Conservation (phyloP, 768 basidiomycete genomes). For the Tylopilus subfusipes region DNA sequence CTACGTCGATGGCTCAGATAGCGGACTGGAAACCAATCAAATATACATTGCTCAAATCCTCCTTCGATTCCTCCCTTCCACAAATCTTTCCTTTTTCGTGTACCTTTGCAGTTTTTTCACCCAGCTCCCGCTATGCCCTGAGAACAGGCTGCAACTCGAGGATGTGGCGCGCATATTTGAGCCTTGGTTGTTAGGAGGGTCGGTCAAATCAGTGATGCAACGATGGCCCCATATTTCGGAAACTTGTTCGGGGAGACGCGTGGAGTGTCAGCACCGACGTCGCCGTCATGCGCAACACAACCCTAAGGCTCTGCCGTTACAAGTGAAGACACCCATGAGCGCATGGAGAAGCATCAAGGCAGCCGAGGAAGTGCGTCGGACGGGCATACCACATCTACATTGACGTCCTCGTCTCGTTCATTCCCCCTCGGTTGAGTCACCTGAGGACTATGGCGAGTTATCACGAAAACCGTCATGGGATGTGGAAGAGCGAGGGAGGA, state of each 20-base stretch:
- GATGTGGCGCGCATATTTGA: slow-evolving; percentile 48
- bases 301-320: neutral
- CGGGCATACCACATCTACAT: slow-evolving; percentile 1
- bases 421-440: slow-evolving; percentile 8
- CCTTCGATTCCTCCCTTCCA: slow-evolving; percentile 45
- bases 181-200: slow-evolving; percentile 37
- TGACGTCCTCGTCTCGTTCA: slow-evolving; percentile 14
- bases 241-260: slow-evolving; percentile 24
- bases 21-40: slow-evolving; percentile 31
- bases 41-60: slow-evolving; percentile 44
- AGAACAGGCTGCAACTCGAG: slow-evolving; percentile 44
- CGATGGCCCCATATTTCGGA: slow-evolving; percentile 29
- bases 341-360: slow-evolving; percentile 15
- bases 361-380: slow-evolving; percentile 1
- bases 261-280: slow-evolving; percentile 18
- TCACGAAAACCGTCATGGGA: slow-evolving; percentile 10
- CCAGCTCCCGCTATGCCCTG: slow-evolving; percentile 48
- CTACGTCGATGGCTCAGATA: slow-evolving; percentile 13
- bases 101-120: slow-evolving; percentile 50
- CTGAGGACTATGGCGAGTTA: slow-evolving; percentile 5
- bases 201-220: slow-evolving; percentile 20
- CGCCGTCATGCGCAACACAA: neutral
- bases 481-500: slow-evolving; percentile 8
- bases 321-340: neutral
- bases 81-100: slow-evolving; percentile 39